Percentiles rank a stretch among this genome's conserved stretches.
Conservation (phyloP, 106 monocot genomes). For the Phalaenopsis equestris region DNA sequence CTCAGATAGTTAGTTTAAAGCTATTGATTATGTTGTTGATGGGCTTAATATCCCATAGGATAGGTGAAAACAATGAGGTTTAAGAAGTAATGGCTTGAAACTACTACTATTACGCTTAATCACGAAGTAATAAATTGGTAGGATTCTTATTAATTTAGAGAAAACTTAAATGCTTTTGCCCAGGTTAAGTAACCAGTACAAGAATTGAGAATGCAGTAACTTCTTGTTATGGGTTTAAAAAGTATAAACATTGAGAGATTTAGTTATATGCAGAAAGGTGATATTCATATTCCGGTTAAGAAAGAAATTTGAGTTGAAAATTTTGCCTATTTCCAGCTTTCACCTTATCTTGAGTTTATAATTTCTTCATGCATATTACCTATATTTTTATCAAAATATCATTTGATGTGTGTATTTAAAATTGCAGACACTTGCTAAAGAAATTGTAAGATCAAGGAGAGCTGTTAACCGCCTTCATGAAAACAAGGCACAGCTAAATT, state of each 20-base stretch:
- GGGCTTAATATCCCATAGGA: neutral
- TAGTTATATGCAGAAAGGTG: neutral
- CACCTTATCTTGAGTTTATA: neutral
- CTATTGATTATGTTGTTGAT: neutral
- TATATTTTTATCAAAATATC: neutral
- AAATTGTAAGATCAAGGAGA: slow-evolving; percentile 81
- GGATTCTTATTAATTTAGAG: neutral
- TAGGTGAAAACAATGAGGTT: neutral
- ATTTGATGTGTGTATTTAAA: slow-evolving; percentile 3
- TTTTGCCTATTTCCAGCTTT: neutral
- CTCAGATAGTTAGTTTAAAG: too few relatives aligned
- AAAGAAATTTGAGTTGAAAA: neutral
- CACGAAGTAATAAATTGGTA: neutral
- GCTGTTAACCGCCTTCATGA: slow-evolving; percentile 93
- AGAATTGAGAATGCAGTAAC: neutral
- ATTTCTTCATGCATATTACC: neutral
- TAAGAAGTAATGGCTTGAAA: neutral
- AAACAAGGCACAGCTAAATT: slow-evolving; percentile 89
- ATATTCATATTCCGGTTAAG: neutral
- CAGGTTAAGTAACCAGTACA: neutral
- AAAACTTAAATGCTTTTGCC: neutral
- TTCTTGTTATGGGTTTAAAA: neutral
- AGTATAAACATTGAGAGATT: neutral
- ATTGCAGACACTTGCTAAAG: slow-evolving; percentile 76
- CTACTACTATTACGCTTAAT: neutral